Conservation (phyloP, 2,329 filamentous ascomycete species). For the Xylaria sp. region DNA sequence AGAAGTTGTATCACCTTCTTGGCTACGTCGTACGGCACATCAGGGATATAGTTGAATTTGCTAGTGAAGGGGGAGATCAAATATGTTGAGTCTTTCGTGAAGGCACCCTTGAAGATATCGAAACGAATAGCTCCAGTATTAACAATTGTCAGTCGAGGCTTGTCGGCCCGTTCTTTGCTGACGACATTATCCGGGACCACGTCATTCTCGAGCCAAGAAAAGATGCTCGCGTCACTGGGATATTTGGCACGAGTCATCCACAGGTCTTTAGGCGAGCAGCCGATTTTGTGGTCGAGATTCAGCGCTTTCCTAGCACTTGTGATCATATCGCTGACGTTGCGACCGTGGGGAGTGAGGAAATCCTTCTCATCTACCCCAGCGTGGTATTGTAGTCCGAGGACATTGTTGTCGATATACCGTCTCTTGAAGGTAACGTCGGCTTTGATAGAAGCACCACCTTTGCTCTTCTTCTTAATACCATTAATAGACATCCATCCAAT, state of each 20-base stretch:
- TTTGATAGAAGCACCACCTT: conserved; percentile 47
- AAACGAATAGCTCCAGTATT: conserved; percentile 96
- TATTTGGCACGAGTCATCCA: conserved; percentile 87
- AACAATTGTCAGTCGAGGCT: conserved; percentile 76
- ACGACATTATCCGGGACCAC: conserved; percentile 76
- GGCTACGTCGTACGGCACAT: conserved; percentile 83
- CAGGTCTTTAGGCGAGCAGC: conserved; percentile 83
- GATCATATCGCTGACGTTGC: conserved; percentile 77
- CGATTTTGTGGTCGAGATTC: conserved; percentile 76
- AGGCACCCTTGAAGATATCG: conserved; percentile 91
- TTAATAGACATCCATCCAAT: conserved; percentile 92
- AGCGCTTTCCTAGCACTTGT: conserved; percentile 74
- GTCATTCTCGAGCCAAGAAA: conserved; percentile 79
- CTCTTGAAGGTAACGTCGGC: conserved; percentile 72
- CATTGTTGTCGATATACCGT: conserved; percentile 93
- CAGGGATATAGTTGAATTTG: conserved; percentile 77
- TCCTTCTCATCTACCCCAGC: conserved; percentile 75
- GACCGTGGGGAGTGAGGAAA: conserved; percentile 81
- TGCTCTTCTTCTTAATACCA: conserved; percentile 61
- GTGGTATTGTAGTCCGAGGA: conserved; percentile 85
- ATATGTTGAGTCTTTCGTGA: conserved; percentile 88
- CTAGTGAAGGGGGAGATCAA: conserved; percentile 90
- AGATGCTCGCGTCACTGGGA: conserved; percentile 78
- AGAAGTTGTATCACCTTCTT: conserved; percentile 72
- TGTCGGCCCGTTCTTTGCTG: conserved; percentile 66